A percentile compares a stretch with the other conserved stretches of the same genome.
phyloP scores from a whole-genome alignment of 352 stramenopile species.

The Phytophthora palmivora region DNA sequence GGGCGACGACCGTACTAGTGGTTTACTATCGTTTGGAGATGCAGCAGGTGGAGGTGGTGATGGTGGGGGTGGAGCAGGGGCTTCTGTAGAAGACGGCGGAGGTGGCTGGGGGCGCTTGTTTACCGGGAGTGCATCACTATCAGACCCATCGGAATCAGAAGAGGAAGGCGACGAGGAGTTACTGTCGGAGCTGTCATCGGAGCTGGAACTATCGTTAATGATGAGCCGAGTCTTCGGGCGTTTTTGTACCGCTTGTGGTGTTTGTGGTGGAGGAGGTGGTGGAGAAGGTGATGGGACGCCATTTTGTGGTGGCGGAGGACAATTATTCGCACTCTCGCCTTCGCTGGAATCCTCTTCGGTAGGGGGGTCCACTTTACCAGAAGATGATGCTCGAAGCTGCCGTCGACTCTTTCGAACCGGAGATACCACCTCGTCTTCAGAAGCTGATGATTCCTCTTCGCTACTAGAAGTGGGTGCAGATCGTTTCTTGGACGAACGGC shows the following conservation, averaged over 20 bases:
- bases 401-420: slow-evolving; percentile 29
- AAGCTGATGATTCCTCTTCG: slow-evolving; percentile 31
- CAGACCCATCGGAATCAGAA: slow-evolving; percentile 47
- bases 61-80: slow-evolving; percentile 32
- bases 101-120: slow-evolving; percentile 30
- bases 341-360: slow-evolving; percentile 30
- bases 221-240: slow-evolving; percentile 45
- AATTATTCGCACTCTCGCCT: slow-evolving; percentile 17
- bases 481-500: slow-evolving; percentile 33
- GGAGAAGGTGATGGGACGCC: slow-evolving; percentile 22
- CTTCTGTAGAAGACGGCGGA: slow-evolving; percentile 28
- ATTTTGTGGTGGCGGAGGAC: slow-evolving; percentile 19
- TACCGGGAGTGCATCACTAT: slow-evolving; percentile 25
- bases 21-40: slow-evolving; percentile 22
- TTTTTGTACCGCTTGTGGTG: slow-evolving; percentile 36
- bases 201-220: slow-evolving; percentile 76
- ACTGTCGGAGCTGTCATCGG: slow-evolving; percentile 53
- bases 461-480: slow-evolving; percentile 32
- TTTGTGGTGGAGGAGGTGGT: slow-evolving; percentile 38
- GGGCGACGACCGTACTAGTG: slow-evolving; percentile 12
- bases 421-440: slow-evolving; percentile 29
- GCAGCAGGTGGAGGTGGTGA: slow-evolving; percentile 37
- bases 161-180: slow-evolving; percentile 51
- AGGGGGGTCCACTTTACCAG: slow-evolving; percentile 22
- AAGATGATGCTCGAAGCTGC: slow-evolving; percentile 10